A percentile compares a stretch with the other conserved stretches of the same genome.
Conservation (phyloP, 306 rosid species). For the Malus sieversii region DNA sequence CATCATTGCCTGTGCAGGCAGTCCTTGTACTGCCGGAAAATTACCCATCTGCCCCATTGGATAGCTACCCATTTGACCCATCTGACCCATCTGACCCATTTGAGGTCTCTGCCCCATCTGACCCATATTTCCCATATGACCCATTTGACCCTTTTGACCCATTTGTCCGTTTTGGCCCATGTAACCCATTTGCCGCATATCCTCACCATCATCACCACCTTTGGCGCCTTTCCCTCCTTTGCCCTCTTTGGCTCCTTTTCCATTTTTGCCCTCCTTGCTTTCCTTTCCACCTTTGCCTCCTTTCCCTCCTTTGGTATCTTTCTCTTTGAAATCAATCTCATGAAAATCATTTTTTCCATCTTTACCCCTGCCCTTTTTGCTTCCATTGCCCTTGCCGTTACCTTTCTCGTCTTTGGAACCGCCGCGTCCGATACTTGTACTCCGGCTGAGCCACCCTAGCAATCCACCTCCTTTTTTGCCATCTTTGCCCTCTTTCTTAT, state of each 20-base stretch:
- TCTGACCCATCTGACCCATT: neutral
- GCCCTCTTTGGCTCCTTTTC: neutral
- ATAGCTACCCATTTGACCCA: conserved; percentile 8
- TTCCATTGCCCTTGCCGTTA: conserved; percentile 16
- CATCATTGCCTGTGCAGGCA: conserved; percentile 59
- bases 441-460: conserved; percentile 45
- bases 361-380: conserved; percentile 39
- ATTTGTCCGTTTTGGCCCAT: neutral
- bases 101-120: neutral
- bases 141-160: neutral
- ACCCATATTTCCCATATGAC: neutral
- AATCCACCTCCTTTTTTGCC: conserved; percentile 14
- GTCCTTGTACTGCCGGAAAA: conserved; percentile 71
- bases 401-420: conserved; percentile 5
- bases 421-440: conserved; percentile 36
- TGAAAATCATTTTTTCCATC: conserved; percentile 33
- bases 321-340: conserved; percentile 47
- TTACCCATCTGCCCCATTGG: conserved; percentile 47
- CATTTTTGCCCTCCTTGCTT: conserved; percentile 16
- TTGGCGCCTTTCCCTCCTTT: neutral
- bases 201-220: conserved; percentile 7
- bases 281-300: conserved; percentile 2
- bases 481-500: conserved; percentile 6
- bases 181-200: neutral
- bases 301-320: conserved; percentile 36